phyloP scores from a whole-genome alignment of 495 filamentous ascomycete genomes.

The Daldinia grandis region DNA sequence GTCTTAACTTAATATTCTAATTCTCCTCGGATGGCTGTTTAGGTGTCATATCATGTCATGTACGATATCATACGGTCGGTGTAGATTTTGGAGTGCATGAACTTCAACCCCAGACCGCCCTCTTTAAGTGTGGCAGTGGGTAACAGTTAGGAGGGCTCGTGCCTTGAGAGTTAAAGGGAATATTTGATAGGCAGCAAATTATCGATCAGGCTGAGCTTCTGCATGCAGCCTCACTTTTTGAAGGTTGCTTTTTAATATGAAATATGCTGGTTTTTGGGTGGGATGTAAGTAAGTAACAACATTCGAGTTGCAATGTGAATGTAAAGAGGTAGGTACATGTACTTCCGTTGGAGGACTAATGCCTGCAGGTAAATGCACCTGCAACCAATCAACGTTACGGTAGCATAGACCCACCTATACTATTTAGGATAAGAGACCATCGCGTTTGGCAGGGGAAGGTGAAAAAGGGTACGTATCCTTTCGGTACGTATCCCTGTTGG shows the following conservation, averaged over 20 bases:
- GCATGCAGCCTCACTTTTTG: slow-evolving; percentile 36
- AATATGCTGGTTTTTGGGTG: background rate
- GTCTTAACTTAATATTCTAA: slow-evolving; percentile 13
- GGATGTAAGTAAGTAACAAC: background rate
- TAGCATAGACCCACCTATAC: slow-evolving; percentile 18
- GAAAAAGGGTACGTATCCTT: slow-evolving; percentile 2
- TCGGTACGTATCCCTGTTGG: background rate
- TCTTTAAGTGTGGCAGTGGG: slow-evolving; percentile 1
- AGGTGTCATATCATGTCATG: slow-evolving; percentile 30
- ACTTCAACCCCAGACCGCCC: slow-evolving; percentile 31
- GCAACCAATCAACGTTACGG: slow-evolving; percentile 20
- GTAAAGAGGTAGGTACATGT: background rate
- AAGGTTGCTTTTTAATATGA: slow-evolving; percentile 10
- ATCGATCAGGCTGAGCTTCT: slow-evolving; percentile 33
- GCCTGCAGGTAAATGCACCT: slow-evolving; percentile 8
- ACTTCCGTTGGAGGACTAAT: background rate
- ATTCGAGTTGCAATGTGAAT: background rate
- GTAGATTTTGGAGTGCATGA: slow-evolving; percentile 24
- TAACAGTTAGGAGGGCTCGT: slow-evolving; percentile 5
- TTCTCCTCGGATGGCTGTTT: slow-evolving; percentile 9
- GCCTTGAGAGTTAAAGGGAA: slow-evolving; percentile 5
- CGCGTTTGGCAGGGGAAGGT: background rate
- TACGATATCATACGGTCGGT: slow-evolving; percentile 27
- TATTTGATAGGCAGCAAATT: slow-evolving; percentile 23
- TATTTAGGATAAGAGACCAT: slow-evolving; percentile 11